Evolutionary conservation across 176 grass and related monocot species (phyloP).

Genomic region (Pontederia paniculata): DNA sequence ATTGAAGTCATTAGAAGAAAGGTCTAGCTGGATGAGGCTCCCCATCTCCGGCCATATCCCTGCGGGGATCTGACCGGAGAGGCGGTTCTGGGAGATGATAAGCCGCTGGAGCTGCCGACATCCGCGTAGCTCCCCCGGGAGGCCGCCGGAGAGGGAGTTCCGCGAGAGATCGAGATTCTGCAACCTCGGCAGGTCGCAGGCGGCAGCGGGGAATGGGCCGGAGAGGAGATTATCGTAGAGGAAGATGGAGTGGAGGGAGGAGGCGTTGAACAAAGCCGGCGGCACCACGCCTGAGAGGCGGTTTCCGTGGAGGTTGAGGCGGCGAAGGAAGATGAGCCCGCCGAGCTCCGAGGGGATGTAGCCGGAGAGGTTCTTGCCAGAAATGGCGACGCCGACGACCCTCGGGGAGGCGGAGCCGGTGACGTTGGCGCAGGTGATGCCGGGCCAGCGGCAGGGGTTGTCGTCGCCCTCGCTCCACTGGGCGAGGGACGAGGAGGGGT

Average conservation of each 20-base stretch:
- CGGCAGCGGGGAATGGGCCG: constrained; percentile 35
- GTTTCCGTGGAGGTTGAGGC: constrained; percentile 79
- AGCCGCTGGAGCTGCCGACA: constrained; percentile 55
- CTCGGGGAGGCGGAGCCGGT: constrained; percentile 22
- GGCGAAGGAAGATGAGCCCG: constrained; percentile 69
- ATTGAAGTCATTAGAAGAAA: constrained; percentile 49
- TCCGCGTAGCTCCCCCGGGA: constrained; percentile 31
- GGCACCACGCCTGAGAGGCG: constrained; percentile 47
- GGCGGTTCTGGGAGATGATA: constrained; percentile 22
- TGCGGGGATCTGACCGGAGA: constrained; percentile 33
- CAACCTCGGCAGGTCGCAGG: constrained; percentile 41
- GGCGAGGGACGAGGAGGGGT: constrained; percentile 38
- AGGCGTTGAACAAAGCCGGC: constrained; percentile 50
- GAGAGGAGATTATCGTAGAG: constrained; percentile 66
- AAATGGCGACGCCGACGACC: constrained; percentile 63
- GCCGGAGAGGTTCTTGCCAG: constrained; percentile 70
- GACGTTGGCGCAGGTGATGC: constrained; percentile 55
- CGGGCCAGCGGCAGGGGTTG: constrained; percentile 69
- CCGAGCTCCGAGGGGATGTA: constrained; percentile 83
- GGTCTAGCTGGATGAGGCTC: constrained; percentile 54
- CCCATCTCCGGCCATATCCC: constrained; percentile 41
- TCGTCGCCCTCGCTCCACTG: constrained; percentile 42
- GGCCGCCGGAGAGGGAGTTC: constrained; percentile 35
- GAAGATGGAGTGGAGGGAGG: constrained; percentile 75
- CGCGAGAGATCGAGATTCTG: constrained; percentile 58